Evolutionary conservation across 176 grass and related monocot species (phyloP), one percentile per base, ranked within the genome.

Genomic region (Raddia distichophylla): DNA sequence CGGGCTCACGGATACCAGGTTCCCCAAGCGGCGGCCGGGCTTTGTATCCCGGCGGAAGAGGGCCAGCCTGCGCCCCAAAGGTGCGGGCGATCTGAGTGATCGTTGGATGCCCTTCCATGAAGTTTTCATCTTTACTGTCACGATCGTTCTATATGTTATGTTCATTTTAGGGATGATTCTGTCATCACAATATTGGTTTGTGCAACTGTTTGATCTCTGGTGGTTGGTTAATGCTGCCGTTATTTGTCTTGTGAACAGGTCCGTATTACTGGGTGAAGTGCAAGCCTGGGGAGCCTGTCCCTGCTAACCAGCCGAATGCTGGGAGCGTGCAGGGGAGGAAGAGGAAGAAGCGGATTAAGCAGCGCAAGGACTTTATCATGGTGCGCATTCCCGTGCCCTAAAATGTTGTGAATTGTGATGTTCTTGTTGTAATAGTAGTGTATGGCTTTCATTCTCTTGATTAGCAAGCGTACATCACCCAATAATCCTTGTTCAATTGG

Each of bases 31-130:
- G 64, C 89, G 92, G 11, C 92, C 95, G 4, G 92, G 86, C 9
- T 82, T 89, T 70, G 86, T 50, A 81, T 80, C 87, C 75, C 90
- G 88, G 54, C 83, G 87, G 78, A 98, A 98, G 83, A 91, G 95
- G 71, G 88, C 90, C 33, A 94, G 79, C 90, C 73, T 94, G 53
- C 91, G 85, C 81, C 86, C 92, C 62, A 85, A 87, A 89, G 95
- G 92, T 91, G 81, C 10, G 73, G 73, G 12, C 0, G 56, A 63
- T 82, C 40, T 50, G 19, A 58, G 1, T 46, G 55, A 6, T 68
- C 4, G 2, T 74, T 73, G 64, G 78, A 78, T 69, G 60, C n/a
- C 17, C 6, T 17, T 2, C 3, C 20, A 19, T 61, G 17, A 63
- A 52, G 20, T 63, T 1, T 18, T 27, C 33, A 1, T 22, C 40